Percentiles rank a stretch among this genome's conserved stretches.
Conservation (phyloP, 2,329 filamentous ascomycete genomes). For the Fusarium subglutinans region DNA sequence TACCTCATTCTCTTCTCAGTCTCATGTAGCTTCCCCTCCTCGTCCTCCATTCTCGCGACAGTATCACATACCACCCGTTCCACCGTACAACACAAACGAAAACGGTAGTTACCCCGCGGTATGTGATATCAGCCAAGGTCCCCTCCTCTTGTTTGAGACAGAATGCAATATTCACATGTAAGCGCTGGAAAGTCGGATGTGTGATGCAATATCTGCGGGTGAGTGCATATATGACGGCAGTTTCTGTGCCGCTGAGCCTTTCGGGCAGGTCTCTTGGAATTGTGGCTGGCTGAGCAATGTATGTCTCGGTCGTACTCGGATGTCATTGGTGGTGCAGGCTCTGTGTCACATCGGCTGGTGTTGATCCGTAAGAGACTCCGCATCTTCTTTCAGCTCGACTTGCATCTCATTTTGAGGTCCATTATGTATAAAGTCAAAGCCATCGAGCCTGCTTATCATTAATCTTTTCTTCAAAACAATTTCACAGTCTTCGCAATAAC, state of each 20-base stretch:
- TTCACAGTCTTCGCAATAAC: accelerated
- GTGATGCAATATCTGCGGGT: not conserved
- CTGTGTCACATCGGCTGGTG: not conserved
- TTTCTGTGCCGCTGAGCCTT: not conserved
- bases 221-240: not conserved
- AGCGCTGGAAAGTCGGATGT: too few relatives aligned
- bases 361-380: not conserved
- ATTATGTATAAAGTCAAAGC: too few relatives aligned
- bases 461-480: not conserved
- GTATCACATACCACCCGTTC: not conserved
- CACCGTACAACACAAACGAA: too few relatives aligned
- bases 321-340: not conserved
- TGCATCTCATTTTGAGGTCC: accelerated
- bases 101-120: not conserved
- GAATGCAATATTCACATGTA: not conserved
- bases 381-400: not conserved
- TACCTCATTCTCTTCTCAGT: not conserved
- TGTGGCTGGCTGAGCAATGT: not conserved
- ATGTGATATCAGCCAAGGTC: not conserved
- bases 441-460: accelerated
- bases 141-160: not conserved
- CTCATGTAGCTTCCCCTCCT: not conserved
- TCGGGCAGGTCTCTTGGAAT: not conserved
- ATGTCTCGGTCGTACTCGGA: not conserved
- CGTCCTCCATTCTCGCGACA: not conserved